Conservation (phyloP, 306 rosid genomes). For the Quercus cerris region DNA sequence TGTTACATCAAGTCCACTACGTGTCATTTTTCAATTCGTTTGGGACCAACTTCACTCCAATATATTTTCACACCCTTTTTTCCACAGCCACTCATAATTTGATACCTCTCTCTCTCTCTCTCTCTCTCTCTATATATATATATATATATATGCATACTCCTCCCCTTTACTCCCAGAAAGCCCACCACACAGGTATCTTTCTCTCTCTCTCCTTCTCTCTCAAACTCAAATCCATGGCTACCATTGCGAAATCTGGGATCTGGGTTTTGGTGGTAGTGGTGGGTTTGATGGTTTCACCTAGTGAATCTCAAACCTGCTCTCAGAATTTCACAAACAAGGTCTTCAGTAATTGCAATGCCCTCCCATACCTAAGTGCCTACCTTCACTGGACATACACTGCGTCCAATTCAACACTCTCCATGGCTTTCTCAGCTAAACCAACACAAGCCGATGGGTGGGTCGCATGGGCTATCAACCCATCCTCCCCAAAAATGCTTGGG, state of each 20-base stretch:
- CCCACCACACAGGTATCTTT: no score
- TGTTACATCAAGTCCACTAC: not conserved
- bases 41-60: not conserved
- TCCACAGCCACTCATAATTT: not conserved
- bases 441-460: constrained; percentile 45
- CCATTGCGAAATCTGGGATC: no score
- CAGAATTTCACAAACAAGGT: constrained; percentile 26
- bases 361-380: constrained; percentile 34
- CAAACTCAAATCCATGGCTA: no score
- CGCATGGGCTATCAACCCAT: constrained; percentile 74
- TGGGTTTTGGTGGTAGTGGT: not conserved
- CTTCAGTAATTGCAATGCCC: constrained; percentile 50
- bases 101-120: no score
- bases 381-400: constrained; percentile 58
- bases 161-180: no score
- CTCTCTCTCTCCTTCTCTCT: no score
- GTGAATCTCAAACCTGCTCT: constrained; percentile 42
- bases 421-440: constrained; percentile 52
- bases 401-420: constrained; percentile 54
- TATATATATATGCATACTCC: accelerated
- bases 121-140: no score
- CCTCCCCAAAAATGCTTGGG: constrained; percentile 48
- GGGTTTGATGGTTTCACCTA: constrained; percentile 22
- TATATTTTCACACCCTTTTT: not conserved
- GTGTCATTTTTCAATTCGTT: not conserved